Evolutionary conservation across 371 early-diverging fungal species (phyloP).

Genomic region (Syncephalastrum contaminatum): DNA sequence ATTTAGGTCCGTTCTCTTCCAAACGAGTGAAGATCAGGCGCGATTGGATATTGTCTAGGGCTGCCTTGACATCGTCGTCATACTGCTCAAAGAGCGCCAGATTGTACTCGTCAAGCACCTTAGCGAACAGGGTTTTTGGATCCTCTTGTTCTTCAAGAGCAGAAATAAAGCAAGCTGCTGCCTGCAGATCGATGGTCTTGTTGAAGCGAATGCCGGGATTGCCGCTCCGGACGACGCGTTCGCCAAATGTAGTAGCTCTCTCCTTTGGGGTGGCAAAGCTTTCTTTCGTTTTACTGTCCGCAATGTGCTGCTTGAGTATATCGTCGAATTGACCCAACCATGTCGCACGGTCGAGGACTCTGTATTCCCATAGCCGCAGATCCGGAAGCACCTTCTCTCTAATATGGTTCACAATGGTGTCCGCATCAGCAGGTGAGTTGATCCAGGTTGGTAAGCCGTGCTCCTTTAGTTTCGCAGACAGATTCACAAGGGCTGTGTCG

Average conservation of each 20-base stretch:
- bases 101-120: slow-evolving; percentile 82
- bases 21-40: slow-evolving; percentile 87
- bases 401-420: slow-evolving; percentile 62
- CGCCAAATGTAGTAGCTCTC: slow-evolving; percentile 14
- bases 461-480: slow-evolving; percentile 62
- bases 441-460: slow-evolving; percentile 53
- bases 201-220: slow-evolving; percentile 50
- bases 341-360: slow-evolving; percentile 56
- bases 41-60: slow-evolving; percentile 73
- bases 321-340: no score
- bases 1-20: slow-evolving; percentile 65
- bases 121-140: slow-evolving; percentile 28
- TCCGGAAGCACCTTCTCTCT: slow-evolving; percentile 58
- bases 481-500: slow-evolving; percentile 78
- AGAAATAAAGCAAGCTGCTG: slow-evolving; percentile 49
- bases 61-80: slow-evolving; percentile 75
- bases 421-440: slow-evolving; percentile 64
- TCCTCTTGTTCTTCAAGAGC: slow-evolving; percentile 21
- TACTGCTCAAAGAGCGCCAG: slow-evolving; percentile 78
- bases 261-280: no score
- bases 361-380: slow-evolving; percentile 88
- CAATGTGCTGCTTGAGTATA: no score
- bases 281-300: no score
- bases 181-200: slow-evolving; percentile 41
- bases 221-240: slow-evolving; percentile 33